These are phyloP conservation scores for Lasiodiplodia hormozganensis DNA, from an alignment of 2,329 filamentous ascomycete genomes.

Conservation along the genomic window DNA sequence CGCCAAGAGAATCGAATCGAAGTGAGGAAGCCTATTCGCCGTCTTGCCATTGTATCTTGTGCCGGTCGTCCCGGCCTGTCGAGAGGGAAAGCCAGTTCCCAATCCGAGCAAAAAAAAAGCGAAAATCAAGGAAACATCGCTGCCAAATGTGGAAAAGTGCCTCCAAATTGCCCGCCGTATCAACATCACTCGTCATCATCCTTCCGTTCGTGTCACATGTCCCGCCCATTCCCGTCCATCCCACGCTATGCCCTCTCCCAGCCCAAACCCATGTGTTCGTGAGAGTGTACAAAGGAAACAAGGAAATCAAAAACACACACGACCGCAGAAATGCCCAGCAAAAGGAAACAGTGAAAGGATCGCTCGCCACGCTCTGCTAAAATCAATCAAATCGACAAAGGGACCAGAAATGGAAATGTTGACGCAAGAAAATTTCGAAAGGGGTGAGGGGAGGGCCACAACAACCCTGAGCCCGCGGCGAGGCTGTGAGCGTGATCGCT, in stretches of 20 bases:
- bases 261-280: slow-evolving; percentile 18
- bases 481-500: slow-evolving; percentile 13
- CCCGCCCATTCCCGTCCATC: slow-evolving; percentile 21
- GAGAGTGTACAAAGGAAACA: slow-evolving; percentile 29
- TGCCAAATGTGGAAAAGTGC: slow-evolving; percentile 36
- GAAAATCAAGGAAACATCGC: slow-evolving; percentile 45
- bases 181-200: slow-evolving; percentile 30
- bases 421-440: slow-evolving; percentile 41
- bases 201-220: slow-evolving; percentile 30
- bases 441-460: slow-evolving; percentile 34
- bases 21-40: slow-evolving; percentile 16
- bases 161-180: slow-evolving; percentile 26
- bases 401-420: slow-evolving; percentile 36
- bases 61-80: background rate
- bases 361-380: slow-evolving; percentile 45
- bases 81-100: slow-evolving; percentile 22
- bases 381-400: slow-evolving; percentile 36
- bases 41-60: slow-evolving; percentile 11
- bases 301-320: slow-evolving; percentile 32
- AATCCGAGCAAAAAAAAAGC: slow-evolving; percentile 36
- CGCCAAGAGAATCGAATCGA: slow-evolving; percentile 24
- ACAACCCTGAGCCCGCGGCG: slow-evolving; percentile 12
- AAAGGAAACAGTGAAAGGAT: slow-evolving; percentile 37
- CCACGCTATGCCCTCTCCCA: slow-evolving; percentile 20
- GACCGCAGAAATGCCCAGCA: slow-evolving; percentile 29